These are phyloP conservation scores for Gryganskiella cystojenkinii DNA, from an alignment of 192 early-diverging fungal genomes.

Conservation along the genomic window DNA sequence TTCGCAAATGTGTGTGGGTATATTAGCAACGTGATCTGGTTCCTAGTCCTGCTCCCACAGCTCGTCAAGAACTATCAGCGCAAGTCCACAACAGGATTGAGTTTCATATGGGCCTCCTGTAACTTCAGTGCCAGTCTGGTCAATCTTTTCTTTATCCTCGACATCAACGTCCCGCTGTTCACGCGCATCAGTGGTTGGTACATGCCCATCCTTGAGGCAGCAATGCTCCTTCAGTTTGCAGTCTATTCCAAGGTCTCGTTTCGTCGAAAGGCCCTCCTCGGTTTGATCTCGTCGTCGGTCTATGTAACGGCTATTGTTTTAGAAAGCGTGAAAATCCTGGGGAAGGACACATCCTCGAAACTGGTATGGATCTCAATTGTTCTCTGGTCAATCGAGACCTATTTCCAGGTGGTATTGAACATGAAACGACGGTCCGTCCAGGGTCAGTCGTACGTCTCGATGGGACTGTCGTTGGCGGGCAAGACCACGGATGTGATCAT, in stretches of 20 bases:
- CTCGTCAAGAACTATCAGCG: conserved; percentile 31
- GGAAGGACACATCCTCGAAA: conserved; percentile 25
- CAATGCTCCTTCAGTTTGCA: conserved; percentile 32
- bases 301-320: conserved; percentile 10
- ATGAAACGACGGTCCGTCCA: conserved; percentile 32
- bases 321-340: conserved; percentile 10
- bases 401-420: conserved; percentile 35
- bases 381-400: conserved; percentile 32
- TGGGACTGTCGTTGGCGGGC: conserved; percentile 27
- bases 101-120: conserved; percentile 36
- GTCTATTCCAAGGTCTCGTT: conserved; percentile 17
- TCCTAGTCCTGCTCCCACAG: conserved; percentile 36
- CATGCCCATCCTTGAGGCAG: conserved; percentile 26
- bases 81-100: conserved; percentile 19
- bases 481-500: conserved; percentile 45
- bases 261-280: conserved; percentile 1
- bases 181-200: conserved; percentile 39
- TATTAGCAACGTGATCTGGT: conserved; percentile 30
- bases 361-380: conserved; percentile 33
- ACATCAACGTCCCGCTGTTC: conserved; percentile 32
- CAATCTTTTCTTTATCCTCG: conserved; percentile 41
- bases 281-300: background rate
- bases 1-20: conserved; percentile 31
- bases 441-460: conserved; percentile 31
- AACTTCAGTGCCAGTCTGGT: conserved; percentile 39